phyloP scores from a whole-genome alignment of 225 moss, liverwort and hornwort genomes.

The Antitrichia curtipendula region DNA sequence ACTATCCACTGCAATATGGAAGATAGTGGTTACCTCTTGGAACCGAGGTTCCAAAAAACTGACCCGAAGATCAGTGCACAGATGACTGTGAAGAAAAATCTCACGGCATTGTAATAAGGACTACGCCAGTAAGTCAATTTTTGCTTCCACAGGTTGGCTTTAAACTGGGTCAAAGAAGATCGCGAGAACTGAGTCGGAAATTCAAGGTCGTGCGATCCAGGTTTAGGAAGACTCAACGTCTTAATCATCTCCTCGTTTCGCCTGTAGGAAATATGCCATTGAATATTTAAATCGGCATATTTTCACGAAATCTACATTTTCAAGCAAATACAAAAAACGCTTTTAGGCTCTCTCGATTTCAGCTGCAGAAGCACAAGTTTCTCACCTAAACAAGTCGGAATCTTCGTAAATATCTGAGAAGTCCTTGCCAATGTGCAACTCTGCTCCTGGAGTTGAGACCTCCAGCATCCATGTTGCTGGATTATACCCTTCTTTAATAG shows the following conservation, averaged over 20 bases:
- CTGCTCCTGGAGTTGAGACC: constrained; percentile 50
- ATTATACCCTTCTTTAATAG: constrained; percentile 67
- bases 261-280: constrained; percentile 23
- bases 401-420: constrained; percentile 56
- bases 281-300: not conserved
- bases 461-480: constrained; percentile 98
- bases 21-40: constrained; percentile 32
- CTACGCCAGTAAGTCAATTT: constrained; percentile 84
- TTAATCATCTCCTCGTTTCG: constrained; percentile 55
- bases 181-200: constrained; percentile 64
- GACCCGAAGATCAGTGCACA: constrained; percentile 83
- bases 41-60: constrained; percentile 85
- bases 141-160: constrained; percentile 78
- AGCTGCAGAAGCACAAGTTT: not conserved
- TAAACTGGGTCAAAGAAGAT: constrained; percentile 48
- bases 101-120: constrained; percentile 79
- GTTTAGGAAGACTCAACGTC: constrained; percentile 40
- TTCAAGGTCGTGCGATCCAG: constrained; percentile 55
- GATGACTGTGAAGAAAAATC: constrained; percentile 73
- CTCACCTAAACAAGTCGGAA: constrained; percentile 57
- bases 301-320: not conserved
- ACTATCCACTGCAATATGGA: not conserved
- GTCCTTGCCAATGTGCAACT: constrained; percentile 56
- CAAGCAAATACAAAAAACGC: not conserved
- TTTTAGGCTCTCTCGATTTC: not conserved